Conservation (phyloP, 2,329 filamentous ascomycete genomes). For the Claviceps fusiformis region DNA sequence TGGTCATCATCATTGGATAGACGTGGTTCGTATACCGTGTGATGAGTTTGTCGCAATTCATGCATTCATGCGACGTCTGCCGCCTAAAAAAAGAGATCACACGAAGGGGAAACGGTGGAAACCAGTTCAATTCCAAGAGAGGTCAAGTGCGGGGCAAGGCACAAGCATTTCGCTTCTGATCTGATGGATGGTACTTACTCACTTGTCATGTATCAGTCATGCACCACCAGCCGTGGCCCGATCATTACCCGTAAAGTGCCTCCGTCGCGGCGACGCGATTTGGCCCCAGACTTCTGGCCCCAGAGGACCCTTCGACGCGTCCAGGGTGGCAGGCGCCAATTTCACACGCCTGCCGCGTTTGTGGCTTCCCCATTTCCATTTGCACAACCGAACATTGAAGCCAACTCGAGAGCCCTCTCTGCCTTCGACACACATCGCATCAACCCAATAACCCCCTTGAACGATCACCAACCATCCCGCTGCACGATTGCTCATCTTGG, state of each 20-base stretch:
- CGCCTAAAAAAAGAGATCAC: no score
- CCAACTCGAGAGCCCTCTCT: neutral
- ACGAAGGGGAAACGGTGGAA: no score
- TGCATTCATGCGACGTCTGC: neutral
- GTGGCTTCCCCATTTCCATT: neutral
- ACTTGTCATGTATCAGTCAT: conserved; percentile 1
- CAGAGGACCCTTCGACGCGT: conserved; percentile 5
- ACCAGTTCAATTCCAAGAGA: no score
- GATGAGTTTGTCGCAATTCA: neutral
- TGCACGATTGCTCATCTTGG: neutral
- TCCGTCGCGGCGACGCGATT: neutral
- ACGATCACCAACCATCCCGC: neutral
- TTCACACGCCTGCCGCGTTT: neutral
- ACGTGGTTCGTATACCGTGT: neutral
- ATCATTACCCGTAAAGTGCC: neutral
- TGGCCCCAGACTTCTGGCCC: neutral
- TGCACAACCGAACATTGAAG: neutral
- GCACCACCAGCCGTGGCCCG: neutral
- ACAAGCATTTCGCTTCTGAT: no score
- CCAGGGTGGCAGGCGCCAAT: conserved; percentile 2
- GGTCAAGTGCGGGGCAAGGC: neutral
- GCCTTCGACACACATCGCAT: no score
- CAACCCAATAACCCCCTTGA: neutral
- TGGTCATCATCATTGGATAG: neutral
- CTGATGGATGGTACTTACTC: neutral